phyloP scores from a whole-genome alignment of 306 rosid species.

The Acacia melanoxylon region DNA sequence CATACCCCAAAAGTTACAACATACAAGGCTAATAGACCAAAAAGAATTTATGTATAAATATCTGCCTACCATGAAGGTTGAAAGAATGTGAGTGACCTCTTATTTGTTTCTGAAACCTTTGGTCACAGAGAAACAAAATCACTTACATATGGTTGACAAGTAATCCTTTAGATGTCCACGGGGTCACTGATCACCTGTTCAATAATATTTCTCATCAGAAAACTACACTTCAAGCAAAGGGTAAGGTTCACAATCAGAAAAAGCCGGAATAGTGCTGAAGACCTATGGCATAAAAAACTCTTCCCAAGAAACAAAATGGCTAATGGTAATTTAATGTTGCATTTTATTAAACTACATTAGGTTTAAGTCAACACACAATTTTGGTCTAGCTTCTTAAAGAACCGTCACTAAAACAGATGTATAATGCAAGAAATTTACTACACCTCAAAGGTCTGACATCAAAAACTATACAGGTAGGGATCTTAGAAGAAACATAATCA shows the following conservation, averaged over 20 bases:
- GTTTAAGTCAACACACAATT: too few species aligned
- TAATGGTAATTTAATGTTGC: not conserved
- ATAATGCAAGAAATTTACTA: not conserved
- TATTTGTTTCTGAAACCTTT: slow-evolving; percentile 34
- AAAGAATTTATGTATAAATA: not conserved
- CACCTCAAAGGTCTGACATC: not conserved
- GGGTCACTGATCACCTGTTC: slow-evolving; percentile 57
- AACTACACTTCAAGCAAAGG: not conserved
- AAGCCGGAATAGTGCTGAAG: not conserved
- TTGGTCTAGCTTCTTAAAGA: not conserved
- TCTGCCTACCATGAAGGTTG: slow-evolving; percentile 7
- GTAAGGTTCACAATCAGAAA: not conserved
- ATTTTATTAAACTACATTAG: too few species aligned
- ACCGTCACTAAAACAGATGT: not conserved
- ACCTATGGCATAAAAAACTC: not conserved
- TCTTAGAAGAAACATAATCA: not conserved
- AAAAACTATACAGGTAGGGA: not conserved
- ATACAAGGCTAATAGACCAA: not conserved
- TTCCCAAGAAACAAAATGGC: not conserved
- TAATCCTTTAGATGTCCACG: slow-evolving; percentile 38
- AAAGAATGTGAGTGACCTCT: slow-evolving; percentile 3
- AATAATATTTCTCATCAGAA: slow-evolving; percentile 5
- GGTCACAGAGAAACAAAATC: slow-evolving; percentile 18
- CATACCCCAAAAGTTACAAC: not conserved
- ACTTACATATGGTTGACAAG: slow-evolving; percentile 24